Evolutionary conservation across 2,329 filamentous ascomycete genomes (phyloP), one percentile per base, ranked within the genome.

Genomic region (Sordariomycetes sp.): DNA sequence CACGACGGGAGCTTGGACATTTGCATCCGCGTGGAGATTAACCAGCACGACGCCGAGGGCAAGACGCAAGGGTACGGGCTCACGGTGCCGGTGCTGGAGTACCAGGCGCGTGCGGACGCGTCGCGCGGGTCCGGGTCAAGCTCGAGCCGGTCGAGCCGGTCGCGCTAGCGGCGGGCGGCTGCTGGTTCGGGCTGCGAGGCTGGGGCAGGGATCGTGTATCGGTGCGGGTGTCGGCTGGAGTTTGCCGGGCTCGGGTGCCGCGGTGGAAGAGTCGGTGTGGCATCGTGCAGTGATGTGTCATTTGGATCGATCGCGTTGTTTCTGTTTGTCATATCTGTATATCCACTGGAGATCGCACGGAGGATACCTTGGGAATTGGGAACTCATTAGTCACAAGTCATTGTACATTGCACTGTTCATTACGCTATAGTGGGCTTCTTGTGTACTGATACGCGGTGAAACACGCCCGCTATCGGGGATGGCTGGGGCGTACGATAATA

Each of bases 21-120:
- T 54, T 85, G 84, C 57, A 82, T 99, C 64, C 87, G 90, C 58
- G 85, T 96, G 61, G 94, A 99, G 71, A 83, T 92, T 61, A 84
- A 91, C 67, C 89, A 95, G 66, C 84, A 86, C 64, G 84, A 97
- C 67, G 82, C 83, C 2, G 77, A 87, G 39, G 94, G 94, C 42
- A 82, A 80, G 62, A 97, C 94, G 0, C 78, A 85, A 60, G 81
- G 84, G 15, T 99, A 99, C 66, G 87, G 91, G 10, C 74, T 99
- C 53, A 85, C 90, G 1, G 84, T 99, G n/a, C 94, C 94, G 13
- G 74, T 80, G 28, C 75, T 96, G 50, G 60, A 74, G 67, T 73
- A 70, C 62, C 28, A 22, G 20, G 32, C 28, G 15, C 54, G 42
- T 22, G 20, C 25, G 42, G 15, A 10, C 17, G 39, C 45, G 22